Conservation (phyloP, 495 filamentous ascomycete species). For the Penicillium riverlandense region DNA sequence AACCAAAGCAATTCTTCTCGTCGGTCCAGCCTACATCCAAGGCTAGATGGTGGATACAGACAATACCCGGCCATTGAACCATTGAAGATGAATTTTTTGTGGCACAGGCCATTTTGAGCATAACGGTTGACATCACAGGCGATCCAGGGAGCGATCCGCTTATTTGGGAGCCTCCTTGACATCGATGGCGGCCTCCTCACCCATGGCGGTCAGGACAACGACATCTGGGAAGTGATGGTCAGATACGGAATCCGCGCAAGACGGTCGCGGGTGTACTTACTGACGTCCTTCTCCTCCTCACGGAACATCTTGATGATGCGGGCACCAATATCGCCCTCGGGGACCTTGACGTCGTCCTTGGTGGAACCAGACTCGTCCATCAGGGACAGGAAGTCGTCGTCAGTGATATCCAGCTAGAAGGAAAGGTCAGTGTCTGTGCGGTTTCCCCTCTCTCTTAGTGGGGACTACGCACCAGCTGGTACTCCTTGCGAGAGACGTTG, state of each 20-base stretch:
- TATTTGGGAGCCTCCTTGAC: conserved; percentile 75
- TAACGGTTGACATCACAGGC: conserved; percentile 28
- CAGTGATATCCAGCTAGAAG: conserved; percentile 70
- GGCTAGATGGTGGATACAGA: conserved; percentile 21
- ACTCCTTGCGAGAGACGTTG: conserved; percentile 81
- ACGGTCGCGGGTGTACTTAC: conserved; percentile 48
- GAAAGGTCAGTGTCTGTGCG: background rate
- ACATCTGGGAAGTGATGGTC: conserved; percentile 51
- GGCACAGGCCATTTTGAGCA: conserved; percentile 20
- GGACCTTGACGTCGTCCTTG: conserved; percentile 93
- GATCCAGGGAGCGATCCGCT: conserved; percentile 19
- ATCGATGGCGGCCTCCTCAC: conserved; percentile 86
- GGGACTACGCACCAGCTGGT: conserved; percentile 70
- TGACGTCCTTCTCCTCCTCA: conserved; percentile 69
- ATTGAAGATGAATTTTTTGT: conserved; percentile 21
- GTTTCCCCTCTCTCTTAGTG: too few species aligned
- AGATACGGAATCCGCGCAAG: background rate
- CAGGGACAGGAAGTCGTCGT: conserved; percentile 86
- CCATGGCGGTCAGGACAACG: conserved; percentile 90
- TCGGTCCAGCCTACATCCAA: conserved; percentile 35
- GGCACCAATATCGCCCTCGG: conserved; percentile 79
- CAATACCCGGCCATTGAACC: conserved; percentile 24
- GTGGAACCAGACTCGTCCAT: conserved; percentile 72
- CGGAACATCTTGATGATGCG: conserved; percentile 70
- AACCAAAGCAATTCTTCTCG: conserved; percentile 34